Evolutionary conservation across 441 rosid genomes (phyloP).

Genomic region (Gossypium schwendimanii): DNA sequence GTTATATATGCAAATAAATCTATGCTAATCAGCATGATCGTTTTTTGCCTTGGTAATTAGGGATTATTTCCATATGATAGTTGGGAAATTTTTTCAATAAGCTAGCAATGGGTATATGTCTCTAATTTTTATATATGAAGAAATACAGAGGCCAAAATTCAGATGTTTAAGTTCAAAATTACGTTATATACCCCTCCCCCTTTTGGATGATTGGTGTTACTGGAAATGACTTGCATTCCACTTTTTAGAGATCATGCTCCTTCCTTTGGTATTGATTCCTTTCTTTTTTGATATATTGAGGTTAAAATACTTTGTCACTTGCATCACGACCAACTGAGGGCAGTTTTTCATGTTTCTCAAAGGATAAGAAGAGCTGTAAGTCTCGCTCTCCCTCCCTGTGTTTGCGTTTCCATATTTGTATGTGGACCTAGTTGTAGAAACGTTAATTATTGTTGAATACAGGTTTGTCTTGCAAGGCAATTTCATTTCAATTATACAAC

Average conservation of each 20-base stretch:
- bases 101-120: not conserved
- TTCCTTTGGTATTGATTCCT: conserved; percentile 18
- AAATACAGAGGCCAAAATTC: not conserved
- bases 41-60: not conserved
- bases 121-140: not conserved
- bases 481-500: conserved; percentile 81
- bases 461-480: conserved; percentile 46
- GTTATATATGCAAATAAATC: too few species aligned
- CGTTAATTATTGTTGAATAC: too few species aligned
- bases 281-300: conserved; percentile 29
- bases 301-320: conserved; percentile 82
- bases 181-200: too few species aligned
- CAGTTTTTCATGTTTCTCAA: conserved; percentile 82
- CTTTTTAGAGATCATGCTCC: not conserved
- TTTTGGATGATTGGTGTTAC: not conserved
- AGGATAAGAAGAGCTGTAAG: conserved; percentile 79
- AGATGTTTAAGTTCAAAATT: not conserved
- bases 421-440: too few species aligned
- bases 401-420: too few species aligned
- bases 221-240: not conserved
- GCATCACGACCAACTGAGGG: conserved; percentile 86
- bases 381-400: not conserved
- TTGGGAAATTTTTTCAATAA: not conserved
- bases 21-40: not conserved
- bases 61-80: not conserved